These are phyloP conservation scores for Pugionium cornutum DNA, from an alignment of 345 rosid genomes.

Conservation along the genomic window DNA sequence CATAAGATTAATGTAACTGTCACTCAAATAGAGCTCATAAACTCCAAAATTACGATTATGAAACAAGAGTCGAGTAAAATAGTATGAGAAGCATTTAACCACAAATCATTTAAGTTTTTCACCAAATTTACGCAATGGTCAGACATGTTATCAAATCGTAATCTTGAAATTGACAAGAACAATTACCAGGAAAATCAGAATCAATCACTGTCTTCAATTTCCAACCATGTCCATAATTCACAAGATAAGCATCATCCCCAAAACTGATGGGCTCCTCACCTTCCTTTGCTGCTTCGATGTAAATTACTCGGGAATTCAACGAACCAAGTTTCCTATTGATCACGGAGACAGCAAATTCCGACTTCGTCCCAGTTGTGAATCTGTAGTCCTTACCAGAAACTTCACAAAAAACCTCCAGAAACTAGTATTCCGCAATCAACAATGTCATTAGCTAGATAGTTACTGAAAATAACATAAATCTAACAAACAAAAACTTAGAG, in stretches of 20 bases:
- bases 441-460: too few species aligned
- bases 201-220: slow-evolving; percentile 58
- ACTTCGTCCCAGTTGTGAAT: slow-evolving; percentile 70
- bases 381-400: slow-evolving; percentile 53
- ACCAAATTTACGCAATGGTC: not conserved
- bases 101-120: not conserved
- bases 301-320: slow-evolving; percentile 43
- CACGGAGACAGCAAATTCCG: slow-evolving; percentile 75
- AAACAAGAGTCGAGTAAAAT: not conserved
- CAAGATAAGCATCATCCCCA: slow-evolving; percentile 72
- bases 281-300: slow-evolving; percentile 65
- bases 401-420: slow-evolving; percentile 69
- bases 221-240: slow-evolving; percentile 67
- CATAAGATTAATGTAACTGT: too few species aligned
- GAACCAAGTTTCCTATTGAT: slow-evolving; percentile 64
- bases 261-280: slow-evolving; percentile 77
- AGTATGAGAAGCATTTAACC: slow-evolving; percentile 1
- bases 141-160: slow-evolving; percentile 16
- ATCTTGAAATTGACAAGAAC: not conserved
- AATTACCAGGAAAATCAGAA: slow-evolving; percentile 45
- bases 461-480: too few species aligned
- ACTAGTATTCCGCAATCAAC: slow-evolving; percentile 39
- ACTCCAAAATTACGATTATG: not conserved
- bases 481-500: too few species aligned
- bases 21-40: not conserved